Base-by-base conservation (phyloP, 2,329 filamentous ascomycete species). In the Clarireedia paspali region DNA sequence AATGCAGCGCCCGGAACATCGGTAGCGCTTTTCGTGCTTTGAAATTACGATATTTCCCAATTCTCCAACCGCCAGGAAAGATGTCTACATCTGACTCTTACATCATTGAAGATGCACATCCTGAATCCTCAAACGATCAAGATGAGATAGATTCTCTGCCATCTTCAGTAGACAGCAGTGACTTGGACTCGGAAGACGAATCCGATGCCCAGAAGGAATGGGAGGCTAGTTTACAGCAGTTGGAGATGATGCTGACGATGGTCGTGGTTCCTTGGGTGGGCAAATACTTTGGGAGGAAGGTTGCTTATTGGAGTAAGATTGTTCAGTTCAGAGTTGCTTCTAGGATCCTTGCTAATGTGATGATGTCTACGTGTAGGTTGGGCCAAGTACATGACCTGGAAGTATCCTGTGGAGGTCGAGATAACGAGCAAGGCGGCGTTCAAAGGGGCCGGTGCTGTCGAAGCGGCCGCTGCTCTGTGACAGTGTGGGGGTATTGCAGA, bases 151-250 rank as follows among this genome's bases (percentile, higher is more conserved):
- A 84, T 68, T 85, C 83, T 53, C 76, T 87, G 23, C 82, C 84
- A 23, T 87, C 84, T 54, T 79, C 78, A 50, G 69, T 74, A 47
- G 70, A 73, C 58, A 77, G 72, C 55, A 75, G 75, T 53, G 83
- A 85, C 38, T 65, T 74, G 50, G 76, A 76, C 62, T 77, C 75
- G 34, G 82, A 87, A 50, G 77, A 15, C 15, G 77, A 87, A 58
- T 90, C 88, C 40, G 92, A 97, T 69, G 94, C 94, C 9, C 92
- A 99, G 72, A 82, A 82, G 59, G 92, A 99, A 74, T 99, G 94
- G 94, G 87, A 92, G 66, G 89, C 91, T 67, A 95, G 89, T 66
- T 75, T 99, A 60, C 89, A 96, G 72, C 94, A 99, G 74, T 74
- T 99, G 58, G 91, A 99, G 75, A 78, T 97, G 62, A 78, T 99